Evolutionary conservation across 179 eudicot genomes (phyloP).

Genomic region (Spinacia oleracea): DNA sequence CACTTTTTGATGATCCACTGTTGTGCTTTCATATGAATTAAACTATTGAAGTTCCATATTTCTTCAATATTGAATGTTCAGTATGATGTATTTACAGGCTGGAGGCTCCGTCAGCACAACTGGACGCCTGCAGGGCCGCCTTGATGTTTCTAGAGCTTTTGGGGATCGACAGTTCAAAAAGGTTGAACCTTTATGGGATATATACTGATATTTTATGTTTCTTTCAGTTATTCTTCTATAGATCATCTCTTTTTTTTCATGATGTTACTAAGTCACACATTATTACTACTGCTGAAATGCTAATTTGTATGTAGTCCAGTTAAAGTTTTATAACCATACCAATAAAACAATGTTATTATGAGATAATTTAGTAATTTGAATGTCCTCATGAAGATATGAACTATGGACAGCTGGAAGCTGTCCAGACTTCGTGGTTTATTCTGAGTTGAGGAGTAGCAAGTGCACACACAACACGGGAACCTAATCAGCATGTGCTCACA

Average conservation of each 20-base stretch:
- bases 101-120: slow-evolving; percentile 80
- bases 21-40: neutral
- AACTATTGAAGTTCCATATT: neutral
- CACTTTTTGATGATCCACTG: neutral
- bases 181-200: slow-evolving; percentile 35
- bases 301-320: neutral
- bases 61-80: neutral
- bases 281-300: neutral
- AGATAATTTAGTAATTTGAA: neutral
- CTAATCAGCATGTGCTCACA: neutral
- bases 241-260: neutral
- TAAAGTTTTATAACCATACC: neutral
- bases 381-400: neutral
- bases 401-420: neutral
- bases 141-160: slow-evolving; percentile 90
- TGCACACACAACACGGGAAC: neutral
- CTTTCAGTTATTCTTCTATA: neutral
- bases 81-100: slow-evolving; percentile 48
- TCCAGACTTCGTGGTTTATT: neutral
- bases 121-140: slow-evolving; percentile 87
- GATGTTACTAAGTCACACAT: neutral
- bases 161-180: slow-evolving; percentile 91
- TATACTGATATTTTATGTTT: neutral
- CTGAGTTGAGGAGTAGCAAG: neutral
- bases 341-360: too few species aligned